A percentile compares a stretch with the other conserved stretches of the same genome.
Evolutionary conservation across 495 filamentous ascomycete species (phyloP).

Genomic region (Stereocaulon alpinum): DNA sequence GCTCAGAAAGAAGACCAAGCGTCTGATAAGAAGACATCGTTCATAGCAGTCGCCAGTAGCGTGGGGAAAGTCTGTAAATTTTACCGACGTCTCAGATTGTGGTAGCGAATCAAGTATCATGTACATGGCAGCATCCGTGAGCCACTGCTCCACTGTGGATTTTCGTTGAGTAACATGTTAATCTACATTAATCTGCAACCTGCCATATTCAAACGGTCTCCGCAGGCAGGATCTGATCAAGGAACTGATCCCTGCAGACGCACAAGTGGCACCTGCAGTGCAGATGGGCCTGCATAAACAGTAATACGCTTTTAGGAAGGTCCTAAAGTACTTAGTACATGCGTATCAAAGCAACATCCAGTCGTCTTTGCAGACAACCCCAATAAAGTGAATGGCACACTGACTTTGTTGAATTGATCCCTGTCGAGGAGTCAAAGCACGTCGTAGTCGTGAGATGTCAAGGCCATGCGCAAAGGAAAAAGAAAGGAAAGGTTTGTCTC

Average conservation of each 20-base stretch:
- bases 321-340: slow-evolving; percentile 3
- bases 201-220: neutral
- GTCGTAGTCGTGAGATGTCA: neutral
- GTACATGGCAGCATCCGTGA: neutral
- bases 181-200: neutral
- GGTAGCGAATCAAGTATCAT: neutral
- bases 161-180: neutral
- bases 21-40: slow-evolving; percentile 6
- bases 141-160: neutral
- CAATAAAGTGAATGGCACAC: neutral
- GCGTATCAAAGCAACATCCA: neutral
- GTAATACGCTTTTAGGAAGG: slow-evolving; percentile 1
- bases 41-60: slow-evolving; percentile 7
- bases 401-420: neutral
- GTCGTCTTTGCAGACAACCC: neutral
- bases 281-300: slow-evolving; percentile 1
- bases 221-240: slow-evolving; percentile 1
- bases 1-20: neutral
- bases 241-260: neutral
- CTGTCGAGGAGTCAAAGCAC: too few relatives aligned
- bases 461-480: neutral
- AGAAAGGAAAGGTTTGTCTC: too few relatives aligned
- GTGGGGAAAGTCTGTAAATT: neutral
- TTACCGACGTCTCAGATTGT: neutral
- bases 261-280: slow-evolving; percentile 5